Percentiles rank a stretch among this genome's conserved stretches.
phyloP scores from a whole-genome alignment of 1,284 basidiomycete genomes.

The Apiotrichum akiyoshidainum region DNA sequence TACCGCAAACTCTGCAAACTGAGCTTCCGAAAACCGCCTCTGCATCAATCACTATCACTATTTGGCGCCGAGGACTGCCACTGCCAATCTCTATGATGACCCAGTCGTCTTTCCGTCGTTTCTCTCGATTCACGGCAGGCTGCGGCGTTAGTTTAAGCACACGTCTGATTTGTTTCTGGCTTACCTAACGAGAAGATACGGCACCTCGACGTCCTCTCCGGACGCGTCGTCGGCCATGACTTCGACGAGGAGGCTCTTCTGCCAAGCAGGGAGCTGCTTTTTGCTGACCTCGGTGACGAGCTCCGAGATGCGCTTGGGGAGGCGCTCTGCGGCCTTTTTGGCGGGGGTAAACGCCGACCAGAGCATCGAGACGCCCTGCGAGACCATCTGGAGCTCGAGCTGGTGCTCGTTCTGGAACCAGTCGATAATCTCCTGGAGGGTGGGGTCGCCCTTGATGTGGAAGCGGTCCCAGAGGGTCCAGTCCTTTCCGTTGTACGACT shows the following conservation, averaged over 20 bases:
- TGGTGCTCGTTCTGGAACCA: constrained; percentile 83
- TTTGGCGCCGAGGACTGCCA: too few relatives aligned
- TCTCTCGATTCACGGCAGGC: too few relatives aligned
- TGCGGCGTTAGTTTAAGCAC: too few relatives aligned
- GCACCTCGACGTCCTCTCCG: constrained; percentile 61
- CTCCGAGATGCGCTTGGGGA: constrained; percentile 84
- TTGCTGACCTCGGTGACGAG: constrained; percentile 91
- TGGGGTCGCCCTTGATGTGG: constrained; percentile 85
- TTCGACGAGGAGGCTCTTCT: constrained; percentile 82
- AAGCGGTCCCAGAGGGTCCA: constrained; percentile 99
- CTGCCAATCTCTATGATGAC: too few relatives aligned
- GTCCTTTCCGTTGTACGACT: constrained; percentile 76
- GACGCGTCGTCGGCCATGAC: constrained; percentile 89
- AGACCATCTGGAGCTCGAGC: constrained; percentile 91
- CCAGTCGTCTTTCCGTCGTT: too few relatives aligned
- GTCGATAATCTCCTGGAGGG: constrained; percentile 77
- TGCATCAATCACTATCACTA: too few relatives aligned
- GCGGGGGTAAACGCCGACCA: constrained; percentile 90
- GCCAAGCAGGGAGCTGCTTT: constrained; percentile 77
- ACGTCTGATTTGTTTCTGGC: too few relatives aligned
- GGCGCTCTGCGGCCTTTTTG: constrained; percentile 86
- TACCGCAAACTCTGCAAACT: too few relatives aligned
- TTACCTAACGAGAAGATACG: constrained; percentile 22
- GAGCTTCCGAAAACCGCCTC: too few relatives aligned
- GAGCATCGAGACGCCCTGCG: constrained; percentile 94